Conservation (phyloP, 2,329 filamentous ascomycete species). For the Diplodia seriata region DNA sequence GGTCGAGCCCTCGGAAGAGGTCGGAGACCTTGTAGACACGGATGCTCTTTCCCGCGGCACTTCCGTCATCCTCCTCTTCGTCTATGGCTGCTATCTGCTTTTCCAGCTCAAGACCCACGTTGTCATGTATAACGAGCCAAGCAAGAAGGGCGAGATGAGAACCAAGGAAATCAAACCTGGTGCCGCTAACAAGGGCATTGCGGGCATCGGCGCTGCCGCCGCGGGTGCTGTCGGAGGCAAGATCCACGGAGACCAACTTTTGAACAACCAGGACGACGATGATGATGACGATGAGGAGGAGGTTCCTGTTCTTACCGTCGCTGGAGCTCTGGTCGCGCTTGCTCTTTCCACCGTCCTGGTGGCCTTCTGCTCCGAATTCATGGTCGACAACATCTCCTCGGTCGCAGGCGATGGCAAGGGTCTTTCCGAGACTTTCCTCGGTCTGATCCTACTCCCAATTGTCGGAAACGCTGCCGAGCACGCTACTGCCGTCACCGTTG, state of each 20-base stretch:
- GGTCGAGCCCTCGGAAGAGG: conserved; percentile 39
- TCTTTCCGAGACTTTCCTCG: conserved; percentile 67
- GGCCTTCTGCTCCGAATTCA: conserved; percentile 74
- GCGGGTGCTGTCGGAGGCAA: conserved; percentile 59
- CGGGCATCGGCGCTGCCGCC: conserved; percentile 60
- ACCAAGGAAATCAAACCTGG: conserved; percentile 57
- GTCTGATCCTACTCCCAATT: conserved; percentile 69
- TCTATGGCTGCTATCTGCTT: conserved; percentile 83
- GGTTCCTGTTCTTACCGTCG: conserved; percentile 74
- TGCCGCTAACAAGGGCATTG: conserved; percentile 58
- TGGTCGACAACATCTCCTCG: conserved; percentile 66
- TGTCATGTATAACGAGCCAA: conserved; percentile 78
- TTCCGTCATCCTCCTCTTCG: conserved; percentile 78
- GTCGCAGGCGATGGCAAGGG: conserved; percentile 55
- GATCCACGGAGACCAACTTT: conserved; percentile 56
- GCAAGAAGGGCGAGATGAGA: conserved; percentile 74
- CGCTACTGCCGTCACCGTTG: conserved; percentile 67
- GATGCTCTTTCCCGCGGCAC: conserved; percentile 68
- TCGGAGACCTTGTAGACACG: neutral
- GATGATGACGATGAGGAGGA: conserved; percentile 72
- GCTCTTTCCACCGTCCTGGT: conserved; percentile 77
- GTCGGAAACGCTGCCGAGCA: conserved; percentile 72
- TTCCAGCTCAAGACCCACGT: conserved; percentile 91
- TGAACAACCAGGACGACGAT: conserved; percentile 46
- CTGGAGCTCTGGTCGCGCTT: conserved; percentile 75